Evolutionary conservation across 2,329 filamentous ascomycete genomes (phyloP), one percentile per base, ranked within the genome.

Genomic region (Trichoderma afroharzianum): DNA sequence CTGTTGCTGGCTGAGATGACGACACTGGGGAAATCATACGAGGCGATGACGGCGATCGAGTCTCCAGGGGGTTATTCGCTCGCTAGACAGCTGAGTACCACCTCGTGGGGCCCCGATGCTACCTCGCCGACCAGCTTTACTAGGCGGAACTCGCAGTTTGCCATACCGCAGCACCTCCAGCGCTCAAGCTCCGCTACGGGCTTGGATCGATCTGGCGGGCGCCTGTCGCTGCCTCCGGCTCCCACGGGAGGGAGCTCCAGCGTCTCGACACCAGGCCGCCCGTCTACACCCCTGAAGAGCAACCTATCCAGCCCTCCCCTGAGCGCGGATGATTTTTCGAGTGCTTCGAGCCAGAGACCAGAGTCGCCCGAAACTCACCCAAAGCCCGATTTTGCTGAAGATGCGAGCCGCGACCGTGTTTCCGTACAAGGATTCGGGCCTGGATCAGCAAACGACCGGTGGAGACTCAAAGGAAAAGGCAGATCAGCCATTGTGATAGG

Each of bases 161-260:
- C 84, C 0, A 72, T 85, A 11, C 84, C 71, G 72, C 80, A 47
- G 24, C 76, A 78, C 68, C 78, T 82, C 32, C 81, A 83, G n/a
- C 84, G 89, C 59, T 88, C 89, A 8, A 84, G 78, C 66, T 88
- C 90, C 36, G 82, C 87, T 59, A 82, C 85, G 74, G 83, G 86
- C 72, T 79, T 85, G 71, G 91, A 93, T 78, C 89, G 88, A 76
- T 83, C 86, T 63, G 84, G 90, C 58, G 85, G 88, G 72, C 91
- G 93, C 73, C 94, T 95, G 92, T 95, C 93, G 1, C 92, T 95
- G 91, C 93, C 92, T 79, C 90, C 93, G 15, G 87, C 88, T 24
- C 84, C 88, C 75, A 81, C 87, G 79, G 76, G 79, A 3, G 75
- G 78, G 2, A 82, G 80, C 2, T 85, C 85, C 0, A 82, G 78